These are phyloP conservation scores for Lentinula detonsa DNA, from an alignment of 768 basidiomycete species.

Conservation along the genomic window DNA sequence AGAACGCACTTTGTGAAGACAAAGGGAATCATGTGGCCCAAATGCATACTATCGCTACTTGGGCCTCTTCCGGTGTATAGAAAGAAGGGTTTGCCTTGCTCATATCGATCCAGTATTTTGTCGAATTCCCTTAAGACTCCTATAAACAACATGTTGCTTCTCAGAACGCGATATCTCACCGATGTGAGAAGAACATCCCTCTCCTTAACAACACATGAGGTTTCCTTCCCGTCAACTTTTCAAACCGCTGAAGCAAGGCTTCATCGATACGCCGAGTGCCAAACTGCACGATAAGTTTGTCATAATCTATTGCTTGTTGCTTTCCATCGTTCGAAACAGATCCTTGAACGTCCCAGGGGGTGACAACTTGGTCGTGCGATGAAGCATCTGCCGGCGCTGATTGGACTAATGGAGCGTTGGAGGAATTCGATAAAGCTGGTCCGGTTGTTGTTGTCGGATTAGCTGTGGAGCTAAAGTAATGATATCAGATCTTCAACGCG, in stretches of 20 bases:
- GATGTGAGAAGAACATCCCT: slow-evolving; percentile 97
- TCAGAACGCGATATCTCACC: slow-evolving; percentile 42
- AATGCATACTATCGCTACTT: slow-evolving; percentile 93
- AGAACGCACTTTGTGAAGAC: slow-evolving; percentile 85
- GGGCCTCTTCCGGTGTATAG: slow-evolving; percentile 97
- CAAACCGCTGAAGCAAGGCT: slow-evolving; percentile 81
- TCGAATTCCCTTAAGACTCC: slow-evolving; percentile 72
- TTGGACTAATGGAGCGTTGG: slow-evolving; percentile 6
- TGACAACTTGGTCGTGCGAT: slow-evolving; percentile 68
- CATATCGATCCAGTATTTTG: slow-evolving; percentile 90
- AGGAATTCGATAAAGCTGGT: not conserved
- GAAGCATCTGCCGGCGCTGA: slow-evolving; percentile 3
- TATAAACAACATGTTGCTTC: not conserved
- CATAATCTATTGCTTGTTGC: slow-evolving; percentile 92
- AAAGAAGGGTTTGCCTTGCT: slow-evolving; percentile 96
- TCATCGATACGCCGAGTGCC: slow-evolving; percentile 80
- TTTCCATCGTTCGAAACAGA: slow-evolving; percentile 83
- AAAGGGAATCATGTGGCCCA: slow-evolving; percentile 97
- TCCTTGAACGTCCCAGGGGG: slow-evolving; percentile 98
- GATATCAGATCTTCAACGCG: not conserved
- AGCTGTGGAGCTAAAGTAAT: not conserved
- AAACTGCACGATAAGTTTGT: slow-evolving; percentile 91
- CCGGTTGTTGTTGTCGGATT: not conserved
- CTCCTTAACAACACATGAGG: slow-evolving; percentile 87
- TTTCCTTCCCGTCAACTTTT: slow-evolving; percentile 79